Conservation (phyloP, 352 stramenopile species). For the Phytophthora vignae region DNA sequence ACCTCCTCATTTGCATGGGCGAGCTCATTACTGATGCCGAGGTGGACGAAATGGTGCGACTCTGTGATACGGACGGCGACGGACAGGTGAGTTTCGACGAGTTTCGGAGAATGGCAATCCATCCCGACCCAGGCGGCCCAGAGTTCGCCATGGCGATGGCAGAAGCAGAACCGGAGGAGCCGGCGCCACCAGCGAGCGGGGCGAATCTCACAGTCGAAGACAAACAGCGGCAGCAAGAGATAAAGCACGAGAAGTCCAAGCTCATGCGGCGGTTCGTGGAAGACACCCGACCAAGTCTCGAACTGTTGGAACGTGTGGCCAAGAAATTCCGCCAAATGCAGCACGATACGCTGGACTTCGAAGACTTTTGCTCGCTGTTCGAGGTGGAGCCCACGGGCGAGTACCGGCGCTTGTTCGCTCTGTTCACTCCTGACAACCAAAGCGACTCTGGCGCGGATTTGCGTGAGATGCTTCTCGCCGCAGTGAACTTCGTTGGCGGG, state of each 20-base stretch:
- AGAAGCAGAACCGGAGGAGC: conserved; percentile 37
- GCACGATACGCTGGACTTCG: conserved; percentile 66
- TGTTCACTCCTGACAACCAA: conserved; percentile 79
- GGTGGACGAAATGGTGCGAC: conserved; percentile 93
- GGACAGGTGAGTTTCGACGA: conserved; percentile 94
- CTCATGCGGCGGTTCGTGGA: conserved; percentile 77
- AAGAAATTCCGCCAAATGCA: conserved; percentile 70
- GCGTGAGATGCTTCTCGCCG: conserved; percentile 91
- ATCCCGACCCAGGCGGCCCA: conserved; percentile 86
- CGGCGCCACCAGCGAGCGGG: conserved; percentile 4
- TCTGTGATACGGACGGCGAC: conserved; percentile 94
- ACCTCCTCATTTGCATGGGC: conserved; percentile 96
- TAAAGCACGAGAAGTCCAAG: conserved; percentile 79
- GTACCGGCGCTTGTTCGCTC: conserved; percentile 87
- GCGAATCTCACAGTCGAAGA: conserved; percentile 51
- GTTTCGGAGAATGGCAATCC: conserved; percentile 90
- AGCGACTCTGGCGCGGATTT: conserved; percentile 83
- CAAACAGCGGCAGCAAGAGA: conserved; percentile 56
- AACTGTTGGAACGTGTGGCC: conserved; percentile 65
- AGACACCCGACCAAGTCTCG: conserved; percentile 70
- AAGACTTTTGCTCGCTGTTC: conserved; percentile 87
- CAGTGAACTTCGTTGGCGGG: conserved; percentile 90
- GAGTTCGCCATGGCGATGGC: conserved; percentile 70
- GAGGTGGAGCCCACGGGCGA: conserved; percentile 90
- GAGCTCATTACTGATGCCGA: conserved; percentile 96